Percentiles rank a stretch among this genome's conserved stretches.
These are phyloP conservation scores for Cocos nucifera DNA, from an alignment of 176 grass and related monocot species.

Conservation along the genomic window DNA sequence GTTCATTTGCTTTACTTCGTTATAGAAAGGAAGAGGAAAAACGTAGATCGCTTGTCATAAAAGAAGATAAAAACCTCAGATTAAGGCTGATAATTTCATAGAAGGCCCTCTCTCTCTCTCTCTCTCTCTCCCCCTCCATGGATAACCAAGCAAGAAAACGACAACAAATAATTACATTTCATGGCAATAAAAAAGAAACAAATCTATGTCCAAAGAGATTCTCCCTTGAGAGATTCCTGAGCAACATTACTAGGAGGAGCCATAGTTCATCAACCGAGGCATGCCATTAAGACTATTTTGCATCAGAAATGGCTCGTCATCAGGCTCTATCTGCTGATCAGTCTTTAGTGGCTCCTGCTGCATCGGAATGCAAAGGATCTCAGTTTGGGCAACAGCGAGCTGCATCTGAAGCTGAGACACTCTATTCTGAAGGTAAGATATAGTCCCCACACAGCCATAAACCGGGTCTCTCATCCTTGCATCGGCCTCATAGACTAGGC, in stretches of 20 bases:
- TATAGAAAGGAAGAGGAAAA: too few relatives aligned
- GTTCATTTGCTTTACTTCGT: too few relatives aligned
- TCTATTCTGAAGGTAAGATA: slow-evolving; percentile 81
- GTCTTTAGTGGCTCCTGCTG: slow-evolving; percentile 26
- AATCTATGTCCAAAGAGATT: slow-evolving; percentile 2
- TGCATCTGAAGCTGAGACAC: slow-evolving; percentile 95
- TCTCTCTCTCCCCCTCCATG: too few relatives aligned
- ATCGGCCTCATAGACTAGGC: slow-evolving; percentile 88
- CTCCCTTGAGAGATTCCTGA: neutral
- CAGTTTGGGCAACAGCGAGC: slow-evolving; percentile 75
- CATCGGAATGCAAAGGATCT: slow-evolving; percentile 93
- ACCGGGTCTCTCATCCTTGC: slow-evolving; percentile 77
- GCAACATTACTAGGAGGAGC: neutral
- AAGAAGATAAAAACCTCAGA: too few relatives aligned
- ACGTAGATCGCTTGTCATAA: too few relatives aligned
- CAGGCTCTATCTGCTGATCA: neutral
- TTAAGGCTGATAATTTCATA: too few relatives aligned
- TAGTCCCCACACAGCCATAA: slow-evolving; percentile 83
- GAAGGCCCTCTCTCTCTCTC: too few relatives aligned
- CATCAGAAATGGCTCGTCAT: neutral
- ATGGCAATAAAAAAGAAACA: neutral
- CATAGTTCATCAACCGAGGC: neutral
- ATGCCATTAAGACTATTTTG: neutral
- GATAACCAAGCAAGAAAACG: too few relatives aligned
- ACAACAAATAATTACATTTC: too few relatives aligned